Evolutionary conservation across 1,139 yeast genomes (phyloP).

Genomic region (Yamadazyma triangularis): DNA sequence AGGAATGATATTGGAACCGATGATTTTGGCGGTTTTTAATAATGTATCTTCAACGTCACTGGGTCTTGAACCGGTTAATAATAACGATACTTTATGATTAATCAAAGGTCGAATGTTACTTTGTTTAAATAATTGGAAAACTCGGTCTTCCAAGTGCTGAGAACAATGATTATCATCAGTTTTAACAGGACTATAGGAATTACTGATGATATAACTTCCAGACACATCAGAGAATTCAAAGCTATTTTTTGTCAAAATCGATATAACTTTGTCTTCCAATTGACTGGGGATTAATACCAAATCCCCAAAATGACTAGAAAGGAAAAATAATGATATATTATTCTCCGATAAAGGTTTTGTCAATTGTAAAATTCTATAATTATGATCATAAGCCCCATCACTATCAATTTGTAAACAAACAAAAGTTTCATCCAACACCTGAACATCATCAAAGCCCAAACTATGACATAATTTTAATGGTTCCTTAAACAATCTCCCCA

Average conservation of each 20-base stretch:
- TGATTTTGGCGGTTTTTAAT: slow-evolving; percentile 28
- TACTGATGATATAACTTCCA: slow-evolving; percentile 24
- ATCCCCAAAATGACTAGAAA: slow-evolving; percentile 64
- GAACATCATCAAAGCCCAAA: slow-evolving; percentile 29
- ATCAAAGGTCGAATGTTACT: slow-evolving; percentile 44
- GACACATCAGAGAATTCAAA: slow-evolving; percentile 43
- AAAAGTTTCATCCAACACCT: slow-evolving; percentile 44
- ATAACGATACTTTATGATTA: slow-evolving; percentile 34
- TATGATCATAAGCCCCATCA: slow-evolving; percentile 53
- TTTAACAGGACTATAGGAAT: neutral
- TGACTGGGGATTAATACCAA: slow-evolving; percentile 56
- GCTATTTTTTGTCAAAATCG: slow-evolving; percentile 37
- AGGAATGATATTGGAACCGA: slow-evolving; percentile 30
- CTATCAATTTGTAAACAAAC: slow-evolving; percentile 57
- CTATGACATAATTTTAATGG: slow-evolving; percentile 27
- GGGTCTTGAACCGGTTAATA: slow-evolving; percentile 61
- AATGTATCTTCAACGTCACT: slow-evolving; percentile 41
- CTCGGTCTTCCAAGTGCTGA: slow-evolving; percentile 27
- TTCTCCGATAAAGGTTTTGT: slow-evolving; percentile 59
- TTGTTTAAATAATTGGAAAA: slow-evolving; percentile 39
- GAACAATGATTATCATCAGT: slow-evolving; percentile 7
- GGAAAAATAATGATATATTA: slow-evolving; percentile 55
- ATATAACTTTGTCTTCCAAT: slow-evolving; percentile 40
- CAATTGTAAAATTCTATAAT: slow-evolving; percentile 51
- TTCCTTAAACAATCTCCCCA: slow-evolving; percentile 32